Evolutionary conservation across 306 rosid species (phyloP), one percentile per base, ranked within the genome.

Genomic region (Begonia peltatifolia): DNA sequence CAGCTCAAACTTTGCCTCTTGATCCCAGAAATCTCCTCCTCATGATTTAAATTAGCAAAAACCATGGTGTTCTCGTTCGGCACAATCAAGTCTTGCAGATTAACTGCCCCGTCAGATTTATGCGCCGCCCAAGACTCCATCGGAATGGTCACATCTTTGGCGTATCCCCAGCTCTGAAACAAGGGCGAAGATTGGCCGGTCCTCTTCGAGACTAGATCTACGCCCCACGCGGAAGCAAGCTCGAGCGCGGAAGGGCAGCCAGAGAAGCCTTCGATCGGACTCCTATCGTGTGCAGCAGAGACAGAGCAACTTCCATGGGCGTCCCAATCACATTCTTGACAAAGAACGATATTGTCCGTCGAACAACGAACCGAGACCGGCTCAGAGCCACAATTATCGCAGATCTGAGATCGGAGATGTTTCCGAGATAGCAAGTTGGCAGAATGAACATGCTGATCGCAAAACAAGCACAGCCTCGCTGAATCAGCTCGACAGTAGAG

Each of bases 391-490:
- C 92, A 82, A n/a, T 73, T 79, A 50, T 82, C 92, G 53, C 92
- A 82, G 78, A 82, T 79, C 75, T 68, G 81, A 3, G 83, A 79
- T 3, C 86, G 79, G 17, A 56, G 41, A 63, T 82, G 92, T 62
- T 82, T 82, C 51, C 65, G 63, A 22, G 86, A 76, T 47, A 82
- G 81, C 14, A 58, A 50, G 63, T 82, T 79, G 0, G 92, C 86
- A 10, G 83, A 74, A 67, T 82, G 92, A 20, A 82, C 92, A 16
- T 71, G 92, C 42, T 71, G 74, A 60, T 82, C 92, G 61, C 92
- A 82, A 52, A 75, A 65, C 58, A 82, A 52, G 61, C 92, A 82
- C 7, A 79, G 86, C 86, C 71, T 82, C 7, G 92, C 86, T 0
- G 83, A 76, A 71, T 82, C 92, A 5, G 92, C 92, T 55, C 76